Base-by-base conservation (phyloP, 2,329 filamentous ascomycete species). In the Cytospora mali region DNA sequence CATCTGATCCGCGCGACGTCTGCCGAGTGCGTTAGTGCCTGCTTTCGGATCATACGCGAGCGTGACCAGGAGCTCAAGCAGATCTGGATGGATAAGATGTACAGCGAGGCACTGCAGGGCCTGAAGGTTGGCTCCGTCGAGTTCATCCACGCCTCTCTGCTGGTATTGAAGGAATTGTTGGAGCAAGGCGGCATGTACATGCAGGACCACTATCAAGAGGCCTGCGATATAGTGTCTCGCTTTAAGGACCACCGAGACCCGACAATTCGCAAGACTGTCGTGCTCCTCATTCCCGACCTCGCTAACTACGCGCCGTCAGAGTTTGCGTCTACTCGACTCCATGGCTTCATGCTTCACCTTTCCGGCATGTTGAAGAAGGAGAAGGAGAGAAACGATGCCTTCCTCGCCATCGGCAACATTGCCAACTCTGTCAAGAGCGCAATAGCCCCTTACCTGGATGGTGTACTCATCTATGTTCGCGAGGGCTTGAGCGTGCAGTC, bases 131-230 rank as follows among this genome's bases (percentile, higher is more conserved):
- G 88, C 69, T 92, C 92, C 21, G 84, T 96, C 60, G 95, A 99
- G 74, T 90, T 88, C 64, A 89, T 96, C 49, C 96, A 99, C 73
- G 95, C 92, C n/a, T 97, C 94, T 2, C 83, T 99, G 48, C 83
- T 99, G 23, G 93, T 96, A 1, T 84, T 98, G 70, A 96, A 94
- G 74, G 94, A 98, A 77, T 84, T 99, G 54, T 86, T 99, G 21
- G 87, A 95, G 66, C 94, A 97, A 74, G 95, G 95, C 58, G 93
- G 93, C 69, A 99, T 99, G 94, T 99, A 96, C 76, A 98, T 99
- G 95, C 93, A 97, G 71, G 91, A 93, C 46, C 88, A 93, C 72
- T 99, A 98, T 75, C 87, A 89, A 63, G 92, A 96, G 69, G 89
- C 92, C 13, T 98, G 94, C 74, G 95, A 99, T 66, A 93, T 95